Evolutionary conservation across 768 basidiomycete species (phyloP).

Genomic region (Psilocybe cyanescens): DNA sequence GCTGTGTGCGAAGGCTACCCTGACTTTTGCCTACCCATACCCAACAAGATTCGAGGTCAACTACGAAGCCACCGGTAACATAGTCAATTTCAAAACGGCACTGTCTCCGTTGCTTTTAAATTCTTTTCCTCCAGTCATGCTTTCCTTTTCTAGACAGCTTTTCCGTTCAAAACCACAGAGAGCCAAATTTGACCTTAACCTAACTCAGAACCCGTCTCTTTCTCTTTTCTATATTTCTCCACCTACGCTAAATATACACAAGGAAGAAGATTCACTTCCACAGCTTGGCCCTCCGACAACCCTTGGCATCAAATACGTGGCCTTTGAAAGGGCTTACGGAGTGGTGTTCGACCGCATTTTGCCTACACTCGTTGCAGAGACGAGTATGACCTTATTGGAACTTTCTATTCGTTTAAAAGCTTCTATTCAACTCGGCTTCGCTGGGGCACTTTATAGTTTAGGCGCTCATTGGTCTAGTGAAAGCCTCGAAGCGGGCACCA

Average conservation of each 20-base stretch:
- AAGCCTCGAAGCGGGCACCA: slow-evolving; percentile 44
- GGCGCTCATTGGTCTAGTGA: slow-evolving; percentile 48
- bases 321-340: slow-evolving; percentile 52
- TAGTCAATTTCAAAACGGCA: slow-evolving; percentile 39
- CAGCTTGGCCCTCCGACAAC: slow-evolving; percentile 43
- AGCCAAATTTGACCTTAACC: slow-evolving; percentile 46
- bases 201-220: slow-evolving; percentile 37
- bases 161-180: slow-evolving; percentile 51
- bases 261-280: slow-evolving; percentile 21
- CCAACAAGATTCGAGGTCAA: slow-evolving; percentile 43
- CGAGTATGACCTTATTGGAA: slow-evolving; percentile 55
- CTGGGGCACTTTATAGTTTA: slow-evolving; percentile 44
- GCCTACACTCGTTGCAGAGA: slow-evolving; percentile 54
- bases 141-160: slow-evolving; percentile 54
- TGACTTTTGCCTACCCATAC: slow-evolving; percentile 44
- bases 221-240: slow-evolving; percentile 48
- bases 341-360: slow-evolving; percentile 48
- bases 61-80: slow-evolving; percentile 55
- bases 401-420: slow-evolving; percentile 57
- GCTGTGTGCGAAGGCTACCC: slow-evolving; percentile 35
- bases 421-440: slow-evolving; percentile 50
- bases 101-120: slow-evolving; percentile 36
- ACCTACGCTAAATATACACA: slow-evolving; percentile 34
- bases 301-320: slow-evolving; percentile 52
- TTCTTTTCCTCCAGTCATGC: slow-evolving; percentile 38